Percentiles rank a stretch among this genome's conserved stretches.
Evolutionary conservation across 805 yeast species (phyloP).

Genomic region (Metschnikowia picachoensis): DNA sequence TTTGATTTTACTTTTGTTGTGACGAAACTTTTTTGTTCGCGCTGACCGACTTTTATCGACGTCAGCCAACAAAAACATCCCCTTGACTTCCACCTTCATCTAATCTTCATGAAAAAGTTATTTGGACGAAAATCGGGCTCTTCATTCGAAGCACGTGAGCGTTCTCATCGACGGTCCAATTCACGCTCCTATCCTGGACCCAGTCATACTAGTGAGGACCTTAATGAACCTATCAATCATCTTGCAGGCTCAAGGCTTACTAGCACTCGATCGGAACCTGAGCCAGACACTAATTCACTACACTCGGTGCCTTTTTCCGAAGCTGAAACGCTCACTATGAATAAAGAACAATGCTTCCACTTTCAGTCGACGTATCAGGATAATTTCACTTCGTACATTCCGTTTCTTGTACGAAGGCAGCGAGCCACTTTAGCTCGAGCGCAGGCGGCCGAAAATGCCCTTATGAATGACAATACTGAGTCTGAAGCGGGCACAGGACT

Average conservation of each 20-base stretch:
- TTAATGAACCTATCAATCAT: neutral
- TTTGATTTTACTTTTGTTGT: no score
- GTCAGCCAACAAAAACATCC: no score
- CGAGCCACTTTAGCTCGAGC: slow-evolving; percentile 16
- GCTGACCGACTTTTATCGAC: no score
- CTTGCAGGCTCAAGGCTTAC: neutral
- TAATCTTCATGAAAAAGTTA: slow-evolving; percentile 1
- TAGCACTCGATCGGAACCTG: neutral
- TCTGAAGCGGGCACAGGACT: neutral
- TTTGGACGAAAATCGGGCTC: slow-evolving; percentile 9
- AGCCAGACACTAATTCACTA: slow-evolving; percentile 2
- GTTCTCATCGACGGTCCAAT: neutral
- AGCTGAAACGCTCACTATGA: slow-evolving; percentile 30
- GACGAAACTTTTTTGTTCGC: no score
- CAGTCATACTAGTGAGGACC: neutral
- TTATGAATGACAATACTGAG: neutral
- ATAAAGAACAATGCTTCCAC: slow-evolving; percentile 24
- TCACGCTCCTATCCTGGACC: neutral
- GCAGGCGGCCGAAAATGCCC: neutral
- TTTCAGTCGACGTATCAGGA: slow-evolving; percentile 35
- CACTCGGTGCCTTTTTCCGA: slow-evolving; percentile 32
- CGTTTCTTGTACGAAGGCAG: slow-evolving; percentile 32
- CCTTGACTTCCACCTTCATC: neutral
- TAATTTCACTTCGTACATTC: slow-evolving; percentile 37
- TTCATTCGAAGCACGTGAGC: neutral